Evolutionary conservation across 441 rosid genomes (phyloP), one percentile per base, ranked within the genome.

Genomic region (Euphorbia celastroides): DNA sequence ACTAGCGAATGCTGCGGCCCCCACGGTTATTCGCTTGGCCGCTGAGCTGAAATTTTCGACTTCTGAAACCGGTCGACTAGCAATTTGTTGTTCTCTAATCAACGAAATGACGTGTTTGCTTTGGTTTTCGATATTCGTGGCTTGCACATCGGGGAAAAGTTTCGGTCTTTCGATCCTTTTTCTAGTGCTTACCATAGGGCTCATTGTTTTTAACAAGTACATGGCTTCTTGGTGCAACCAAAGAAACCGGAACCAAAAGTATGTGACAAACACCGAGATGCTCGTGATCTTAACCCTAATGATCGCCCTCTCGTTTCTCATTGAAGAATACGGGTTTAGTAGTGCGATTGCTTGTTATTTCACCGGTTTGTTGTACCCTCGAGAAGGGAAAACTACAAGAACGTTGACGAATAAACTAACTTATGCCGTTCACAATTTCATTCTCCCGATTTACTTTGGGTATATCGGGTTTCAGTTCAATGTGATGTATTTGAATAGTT

Each of bases 401-500:
- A 90, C 98, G 7, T 59, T 93, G 81, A 32, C 84, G 38, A 75
- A 67, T 20, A 84, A 83, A 60, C 82, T 93, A 67, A 78, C 82
- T 54, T 90, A 85, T 60, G 79, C 88, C 11, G 84, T 88, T 48
- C 78, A 88, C 67, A 90, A 85, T 75, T 90, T 90, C 73, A 61
- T 93, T 17, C 90, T 90, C 23, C 98, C 98, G 3, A 78, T 90
- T 13, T 93, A 83, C 78, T 93, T 88, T 11, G 92, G 97, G 62
- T 87, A 80, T 64, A 77, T 84, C 6, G 98, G 96, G 17, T 90
- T 90, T 67, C 90, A 86, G 46, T 79, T 90, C 62, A 77, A 85
- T 65, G 55, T 74, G 0, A 23, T 9, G 1, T 55, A 64, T 27
- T n/a, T n/a, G n/a, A n/a, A n/a, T n/a, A n/a, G n/a, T n/a, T n/a